Percentiles rank a stretch among this genome's conserved stretches.
phyloP scores from a whole-genome alignment of 2,329 filamentous ascomycete genomes.

The Shiraia sp. region DNA sequence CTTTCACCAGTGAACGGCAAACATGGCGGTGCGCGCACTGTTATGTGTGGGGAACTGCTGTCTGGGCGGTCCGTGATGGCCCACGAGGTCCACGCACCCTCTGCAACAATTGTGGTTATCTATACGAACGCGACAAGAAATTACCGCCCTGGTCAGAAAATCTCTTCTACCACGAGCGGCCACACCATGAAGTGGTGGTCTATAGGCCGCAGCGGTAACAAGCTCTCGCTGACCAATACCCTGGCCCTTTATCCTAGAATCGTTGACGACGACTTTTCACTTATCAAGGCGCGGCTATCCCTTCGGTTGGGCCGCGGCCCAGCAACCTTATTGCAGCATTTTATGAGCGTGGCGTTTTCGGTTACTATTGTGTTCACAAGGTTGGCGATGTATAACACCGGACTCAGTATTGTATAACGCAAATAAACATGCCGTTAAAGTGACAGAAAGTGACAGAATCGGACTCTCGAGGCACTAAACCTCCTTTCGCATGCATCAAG shows the following conservation, averaged over 20 bases:
- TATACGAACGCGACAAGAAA: slow-evolving; percentile 85
- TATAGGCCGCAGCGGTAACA: slow-evolving; percentile 23
- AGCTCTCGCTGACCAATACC: too few relatives aligned
- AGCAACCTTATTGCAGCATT: slow-evolving; percentile 26
- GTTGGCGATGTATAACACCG: not conserved
- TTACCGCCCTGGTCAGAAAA: slow-evolving; percentile 77
- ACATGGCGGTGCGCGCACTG: slow-evolving; percentile 91
- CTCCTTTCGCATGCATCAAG: too few relatives aligned
- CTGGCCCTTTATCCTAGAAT: too few relatives aligned
- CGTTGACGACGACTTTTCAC: too few relatives aligned
- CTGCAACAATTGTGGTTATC: slow-evolving; percentile 89
- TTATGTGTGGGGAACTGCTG: slow-evolving; percentile 81
- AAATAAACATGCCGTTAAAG: too few relatives aligned
- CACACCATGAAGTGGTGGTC: slow-evolving; percentile 26
- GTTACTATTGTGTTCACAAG: slow-evolving; percentile 3
- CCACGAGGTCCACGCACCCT: slow-evolving; percentile 81
- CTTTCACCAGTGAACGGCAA: slow-evolving; percentile 64
- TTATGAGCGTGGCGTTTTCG: slow-evolving; percentile 25
- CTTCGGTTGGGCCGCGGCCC: too few relatives aligned
- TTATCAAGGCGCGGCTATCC: too few relatives aligned
- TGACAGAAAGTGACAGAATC: not conserved
- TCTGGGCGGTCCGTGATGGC: slow-evolving; percentile 94
- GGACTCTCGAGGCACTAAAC: not conserved
- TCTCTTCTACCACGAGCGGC: slow-evolving; percentile 60
- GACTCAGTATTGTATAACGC: not conserved